Base-by-base conservation (phyloP, 2,329 filamentous ascomycete genomes). In the Mycosphaerella arachidis region DNA sequence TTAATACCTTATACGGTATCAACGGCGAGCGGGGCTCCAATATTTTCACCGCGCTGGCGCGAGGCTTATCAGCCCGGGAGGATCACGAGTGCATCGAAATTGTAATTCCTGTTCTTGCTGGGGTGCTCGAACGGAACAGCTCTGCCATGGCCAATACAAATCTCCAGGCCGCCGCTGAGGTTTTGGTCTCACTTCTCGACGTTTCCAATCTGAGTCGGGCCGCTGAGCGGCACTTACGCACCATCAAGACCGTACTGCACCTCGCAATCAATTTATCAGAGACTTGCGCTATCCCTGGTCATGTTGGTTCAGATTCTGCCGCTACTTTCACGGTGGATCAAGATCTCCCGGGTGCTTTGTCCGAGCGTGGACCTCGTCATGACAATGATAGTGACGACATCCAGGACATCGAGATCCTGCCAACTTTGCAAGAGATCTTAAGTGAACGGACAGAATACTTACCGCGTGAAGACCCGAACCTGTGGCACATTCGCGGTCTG, bases 321-420 rank as follows among this genome's bases (percentile, higher is more conserved):
- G 29, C 63, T 6, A 63, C 54, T 1, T 67, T 67, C 50, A 59
- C 59, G 12, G 18, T 66, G 1, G 43, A 43, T 27, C 56, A 58
- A n/a, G 67, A 69, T 46, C 58, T 53, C 61, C 74, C 74, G 43
- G 73, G 74, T 33, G 58, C 63, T 31, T 61, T 75, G 4, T 74
- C 71, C 7, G 52, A 0, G 10, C 7, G 53, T 18, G 89, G 89
- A 0, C 87, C 87, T n/a, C 81, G 89, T 0, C 88, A 92, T 63
- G 86, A 92, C 71, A 92, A 92, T 56, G 89, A 92, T 66, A 82
- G 82, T 67, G 75, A 67, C 1, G 79, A 90, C 63, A 86, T 86
- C 65, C 79, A 83, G 0, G 60, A 84, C 0, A 84, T 90, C 35
- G 74, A 81, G 1, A 85, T 91, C 13, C 80, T 84, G 52, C 89